phyloP scores from a whole-genome alignment of 768 basidiomycete genomes.

The Pulveroboletus ravenelii region DNA sequence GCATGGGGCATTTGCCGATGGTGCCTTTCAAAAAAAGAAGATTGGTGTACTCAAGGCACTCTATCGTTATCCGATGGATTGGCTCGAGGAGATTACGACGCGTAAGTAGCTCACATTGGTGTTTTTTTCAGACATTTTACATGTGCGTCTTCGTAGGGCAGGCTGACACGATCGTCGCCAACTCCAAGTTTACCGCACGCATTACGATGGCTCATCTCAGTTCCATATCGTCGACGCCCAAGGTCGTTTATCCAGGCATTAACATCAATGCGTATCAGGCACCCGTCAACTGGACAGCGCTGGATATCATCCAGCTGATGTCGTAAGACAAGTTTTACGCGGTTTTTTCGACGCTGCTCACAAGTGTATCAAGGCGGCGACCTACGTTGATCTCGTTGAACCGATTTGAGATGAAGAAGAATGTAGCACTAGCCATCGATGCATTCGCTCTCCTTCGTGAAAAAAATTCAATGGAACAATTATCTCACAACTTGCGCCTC shows the following conservation, averaged over 20 bases:
- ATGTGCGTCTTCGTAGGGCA: constrained; percentile 49
- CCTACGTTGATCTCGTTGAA: constrained; percentile 87
- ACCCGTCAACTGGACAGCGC: constrained; percentile 37
- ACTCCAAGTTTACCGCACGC: constrained; percentile 85
- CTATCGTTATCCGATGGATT: constrained; percentile 88
- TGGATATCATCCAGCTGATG: constrained; percentile 48
- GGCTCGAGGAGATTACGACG: constrained; percentile 85
- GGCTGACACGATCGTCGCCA: constrained; percentile 86
- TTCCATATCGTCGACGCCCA: constrained; percentile 55
- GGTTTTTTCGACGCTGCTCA: background rate
- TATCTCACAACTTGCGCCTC: constrained; percentile 49
- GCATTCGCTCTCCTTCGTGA: constrained; percentile 61
- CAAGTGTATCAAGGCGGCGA: constrained; percentile 39
- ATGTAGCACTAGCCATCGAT: constrained; percentile 72
- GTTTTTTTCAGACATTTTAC: background rate
- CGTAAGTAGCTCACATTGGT: constrained; percentile 41
- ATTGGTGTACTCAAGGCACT: constrained; percentile 58
- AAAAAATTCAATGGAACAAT: constrained; percentile 13
- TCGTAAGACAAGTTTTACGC: constrained; percentile 44
- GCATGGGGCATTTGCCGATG: constrained; percentile 59
- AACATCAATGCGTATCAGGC: constrained; percentile 69
- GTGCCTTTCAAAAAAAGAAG: constrained; percentile 37
- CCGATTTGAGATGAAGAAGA: constrained; percentile 96
- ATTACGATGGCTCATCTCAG: constrained; percentile 76
- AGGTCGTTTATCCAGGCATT: constrained; percentile 94